Conservation (phyloP, 108 stramenopile species). For the Discostella stelligeroides region DNA sequence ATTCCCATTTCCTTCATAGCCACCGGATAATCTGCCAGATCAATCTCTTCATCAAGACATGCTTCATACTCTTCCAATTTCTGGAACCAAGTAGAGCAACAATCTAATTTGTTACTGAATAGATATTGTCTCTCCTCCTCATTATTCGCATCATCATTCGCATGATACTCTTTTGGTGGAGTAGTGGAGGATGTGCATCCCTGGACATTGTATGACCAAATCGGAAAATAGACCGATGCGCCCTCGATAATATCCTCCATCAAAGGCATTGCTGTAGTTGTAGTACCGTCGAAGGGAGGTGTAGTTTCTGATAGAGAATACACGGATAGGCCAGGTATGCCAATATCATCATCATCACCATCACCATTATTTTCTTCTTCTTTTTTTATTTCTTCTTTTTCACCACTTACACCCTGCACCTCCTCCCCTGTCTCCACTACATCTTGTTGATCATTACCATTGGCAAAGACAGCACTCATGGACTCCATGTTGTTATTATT, state of each 20-base stretch:
- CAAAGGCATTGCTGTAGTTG: no score
- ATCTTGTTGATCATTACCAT: no score
- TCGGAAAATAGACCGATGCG: conserved; percentile 8
- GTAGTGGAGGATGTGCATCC: conserved; percentile 1
- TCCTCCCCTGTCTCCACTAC: no score
- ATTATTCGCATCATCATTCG: background rate
- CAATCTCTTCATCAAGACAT: no score
- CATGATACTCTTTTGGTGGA: conserved; percentile 12
- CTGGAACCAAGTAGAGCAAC: conserved; percentile 15
- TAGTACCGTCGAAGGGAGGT: background rate
- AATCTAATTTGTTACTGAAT: background rate
- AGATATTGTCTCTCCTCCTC: background rate
- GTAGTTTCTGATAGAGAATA: no score
- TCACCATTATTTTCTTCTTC: no score
- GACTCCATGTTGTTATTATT: background rate
- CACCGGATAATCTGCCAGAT: no score
- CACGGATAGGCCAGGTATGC: no score
- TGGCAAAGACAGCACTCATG: no score
- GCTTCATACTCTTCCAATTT: background rate
- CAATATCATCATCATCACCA: no score
- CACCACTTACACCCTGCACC: no score
- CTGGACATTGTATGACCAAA: conserved; percentile 16
- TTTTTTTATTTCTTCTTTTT: no score
- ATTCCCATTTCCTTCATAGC: background rate
- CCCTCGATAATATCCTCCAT: background rate